Conservation (phyloP, 2,329 filamentous ascomycete genomes). For the Aspergillus novoparasiticus region DNA sequence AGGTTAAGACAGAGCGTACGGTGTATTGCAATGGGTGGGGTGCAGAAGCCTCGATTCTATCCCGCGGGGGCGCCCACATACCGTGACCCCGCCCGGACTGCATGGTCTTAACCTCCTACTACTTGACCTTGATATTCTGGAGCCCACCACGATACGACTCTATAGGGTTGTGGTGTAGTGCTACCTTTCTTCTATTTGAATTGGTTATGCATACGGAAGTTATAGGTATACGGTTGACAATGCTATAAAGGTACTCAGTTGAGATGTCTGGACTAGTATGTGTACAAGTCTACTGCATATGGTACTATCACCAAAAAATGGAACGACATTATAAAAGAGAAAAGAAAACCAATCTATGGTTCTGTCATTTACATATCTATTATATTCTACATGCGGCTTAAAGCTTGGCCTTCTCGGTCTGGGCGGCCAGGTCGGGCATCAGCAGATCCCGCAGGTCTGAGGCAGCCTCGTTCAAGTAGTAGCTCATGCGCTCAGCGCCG, state of each 20-base stretch:
- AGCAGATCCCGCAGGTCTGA: slow-evolving; percentile 86
- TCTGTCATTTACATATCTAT: slow-evolving; percentile 4
- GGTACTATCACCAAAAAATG: background rate
- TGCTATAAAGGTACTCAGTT: background rate
- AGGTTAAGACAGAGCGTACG: too few relatives aligned
- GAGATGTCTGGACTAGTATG: background rate
- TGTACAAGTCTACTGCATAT: too few relatives aligned
- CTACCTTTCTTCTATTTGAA: background rate
- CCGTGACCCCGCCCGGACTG: too few relatives aligned
- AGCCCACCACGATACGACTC: too few relatives aligned
- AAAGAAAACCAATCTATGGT: background rate
- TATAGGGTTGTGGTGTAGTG: too few relatives aligned
- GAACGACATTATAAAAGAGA: background rate
- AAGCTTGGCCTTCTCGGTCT: slow-evolving; percentile 77
- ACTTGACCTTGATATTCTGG: too few relatives aligned
- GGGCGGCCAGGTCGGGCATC: slow-evolving; percentile 67
- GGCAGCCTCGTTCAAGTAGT: slow-evolving; percentile 93
- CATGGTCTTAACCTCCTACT: too few relatives aligned
- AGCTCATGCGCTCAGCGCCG: slow-evolving; percentile 89
- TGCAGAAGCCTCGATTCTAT: too few relatives aligned
- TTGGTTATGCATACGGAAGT: background rate
- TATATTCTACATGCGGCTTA: slow-evolving; percentile 56
- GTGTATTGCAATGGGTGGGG: too few relatives aligned
- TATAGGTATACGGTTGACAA: background rate
- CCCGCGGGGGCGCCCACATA: too few relatives aligned